Evolutionary conservation across 805 yeast species (phyloP), one percentile per base, ranked within the genome.

Genomic region (Middelhovenomyces tepae): DNA sequence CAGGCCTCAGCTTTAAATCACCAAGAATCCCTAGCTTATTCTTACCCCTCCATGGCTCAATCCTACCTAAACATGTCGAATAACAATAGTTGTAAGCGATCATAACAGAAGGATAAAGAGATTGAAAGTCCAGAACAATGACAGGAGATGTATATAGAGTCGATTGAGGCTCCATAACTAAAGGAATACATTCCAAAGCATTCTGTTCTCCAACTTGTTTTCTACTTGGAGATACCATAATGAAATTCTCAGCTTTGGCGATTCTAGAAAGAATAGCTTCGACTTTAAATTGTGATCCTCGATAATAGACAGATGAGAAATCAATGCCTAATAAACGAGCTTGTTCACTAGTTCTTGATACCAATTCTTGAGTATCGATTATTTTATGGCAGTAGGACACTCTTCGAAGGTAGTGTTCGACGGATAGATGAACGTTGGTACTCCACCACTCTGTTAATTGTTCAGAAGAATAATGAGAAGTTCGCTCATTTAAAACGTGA

Each of bases 251-350:
- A 2, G 75, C 63, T 46, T 85, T 84, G 16, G 91, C 71, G 13
- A 91, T 56, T 34, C 98, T 59, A 3, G 73, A 57, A 43, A 91
- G 57, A 23, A 87, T 67, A 1, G 96, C 82, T 50, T 91, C 98
- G 2, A 91, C 95, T 51, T 84, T 87, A 52, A 67, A 91, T 50
- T 91, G 98, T 0, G 97, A 89, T 0, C 98, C 98, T 38, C 98
- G 56, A 32, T 83, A 80, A 39, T 81, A 73, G 6, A 86, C 84
- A 2, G 96, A 84, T 50, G 76, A 70, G 52, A 86, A 91, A 46
- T 91, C 97, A 17, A 91, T 73, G 0, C 98, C 98, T 15, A 86
- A 68, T 20, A 91, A 54, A 29, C 95, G 63, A 0, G 95, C 83
- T 53, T 83, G 82, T 45, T 87, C 97, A 9, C 79, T 71, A 14